Conservation (phyloP, 1,284 basidiomycete genomes). For the Exsudoporus floridanus region DNA sequence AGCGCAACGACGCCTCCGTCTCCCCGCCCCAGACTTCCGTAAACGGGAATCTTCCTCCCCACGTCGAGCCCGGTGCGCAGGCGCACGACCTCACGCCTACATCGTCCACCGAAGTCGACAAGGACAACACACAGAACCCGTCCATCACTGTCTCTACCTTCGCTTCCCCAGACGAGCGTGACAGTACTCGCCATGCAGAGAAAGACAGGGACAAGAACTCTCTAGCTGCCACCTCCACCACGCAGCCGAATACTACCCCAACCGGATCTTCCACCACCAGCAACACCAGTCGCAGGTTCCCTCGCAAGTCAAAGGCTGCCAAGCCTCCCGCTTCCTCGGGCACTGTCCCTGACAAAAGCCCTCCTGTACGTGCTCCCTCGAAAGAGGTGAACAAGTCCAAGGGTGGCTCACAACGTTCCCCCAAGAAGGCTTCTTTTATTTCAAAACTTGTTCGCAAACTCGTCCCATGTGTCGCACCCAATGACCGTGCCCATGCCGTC, state of each 20-base stretch:
- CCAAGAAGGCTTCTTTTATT: slow-evolving; percentile 44
- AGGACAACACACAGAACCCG: slow-evolving; percentile 34
- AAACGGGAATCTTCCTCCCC: slow-evolving; percentile 27
- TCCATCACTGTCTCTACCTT: slow-evolving; percentile 35
- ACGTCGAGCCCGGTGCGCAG: slow-evolving; percentile 29
- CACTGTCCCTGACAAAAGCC: slow-evolving; percentile 28
- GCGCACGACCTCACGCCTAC: slow-evolving; percentile 36
- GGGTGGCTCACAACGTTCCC: slow-evolving; percentile 37
- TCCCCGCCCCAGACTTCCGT: slow-evolving; percentile 22
- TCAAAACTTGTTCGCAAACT: slow-evolving; percentile 48
- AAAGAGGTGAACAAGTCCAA: slow-evolving; percentile 37
- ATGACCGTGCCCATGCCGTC: slow-evolving; percentile 38
- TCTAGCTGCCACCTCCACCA: slow-evolving; percentile 40
- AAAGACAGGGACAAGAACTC: slow-evolving; percentile 48
- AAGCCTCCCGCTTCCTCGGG: slow-evolving; percentile 20
- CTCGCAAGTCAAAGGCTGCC: slow-evolving; percentile 30
- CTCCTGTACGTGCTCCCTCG: slow-evolving; percentile 37
- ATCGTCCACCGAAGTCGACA: slow-evolving; percentile 37
- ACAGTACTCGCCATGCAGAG: slow-evolving; percentile 35
- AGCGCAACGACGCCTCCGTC: slow-evolving; percentile 20
- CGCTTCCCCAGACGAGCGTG: slow-evolving; percentile 36
- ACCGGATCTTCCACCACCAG: slow-evolving; percentile 28
- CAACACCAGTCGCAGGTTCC: slow-evolving; percentile 31
- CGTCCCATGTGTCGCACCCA: slow-evolving; percentile 50
- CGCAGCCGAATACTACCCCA: slow-evolving; percentile 31